Evolutionary conservation across 163 green algal genomes (phyloP).

Genomic region (Scenedesmus sp.): DNA sequence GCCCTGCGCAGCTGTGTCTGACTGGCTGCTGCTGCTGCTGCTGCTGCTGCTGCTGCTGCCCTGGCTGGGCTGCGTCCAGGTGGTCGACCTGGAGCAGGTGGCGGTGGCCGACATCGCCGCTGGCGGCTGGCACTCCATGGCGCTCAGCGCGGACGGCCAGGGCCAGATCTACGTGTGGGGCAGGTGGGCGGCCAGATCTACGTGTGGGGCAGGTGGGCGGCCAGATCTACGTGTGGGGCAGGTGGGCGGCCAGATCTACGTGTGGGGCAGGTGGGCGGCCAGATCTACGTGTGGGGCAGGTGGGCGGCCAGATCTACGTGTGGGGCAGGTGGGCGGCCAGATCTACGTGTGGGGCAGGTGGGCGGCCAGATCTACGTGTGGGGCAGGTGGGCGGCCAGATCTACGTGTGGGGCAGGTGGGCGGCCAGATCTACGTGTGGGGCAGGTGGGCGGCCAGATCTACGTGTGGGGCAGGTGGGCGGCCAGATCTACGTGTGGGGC

Average conservation of each 20-base stretch:
- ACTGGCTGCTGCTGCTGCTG: neutral
- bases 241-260: neutral
- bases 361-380: neutral
- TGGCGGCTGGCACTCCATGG: conserved; percentile 91
- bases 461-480: neutral
- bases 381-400: neutral
- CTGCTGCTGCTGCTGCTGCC: neutral
- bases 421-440: neutral
- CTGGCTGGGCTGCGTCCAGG: neutral
- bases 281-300: conserved; percentile 1
- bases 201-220: neutral
- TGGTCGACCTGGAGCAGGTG: conserved; percentile 70
- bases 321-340: neutral
- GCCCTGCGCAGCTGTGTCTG: conserved; percentile 26
- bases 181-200: conserved; percentile 11
- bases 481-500: neutral
- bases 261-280: neutral
- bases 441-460: neutral
- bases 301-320: neutral
- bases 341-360: neutral
- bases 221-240: conserved; percentile 1
- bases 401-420: neutral
- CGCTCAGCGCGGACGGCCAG: conserved; percentile 63
- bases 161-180: conserved; percentile 65
- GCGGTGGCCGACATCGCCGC: conserved; percentile 82